These are phyloP conservation scores for Erysimum cheiranthoides DNA, from an alignment of 345 rosid genomes.

Conservation along the genomic window DNA sequence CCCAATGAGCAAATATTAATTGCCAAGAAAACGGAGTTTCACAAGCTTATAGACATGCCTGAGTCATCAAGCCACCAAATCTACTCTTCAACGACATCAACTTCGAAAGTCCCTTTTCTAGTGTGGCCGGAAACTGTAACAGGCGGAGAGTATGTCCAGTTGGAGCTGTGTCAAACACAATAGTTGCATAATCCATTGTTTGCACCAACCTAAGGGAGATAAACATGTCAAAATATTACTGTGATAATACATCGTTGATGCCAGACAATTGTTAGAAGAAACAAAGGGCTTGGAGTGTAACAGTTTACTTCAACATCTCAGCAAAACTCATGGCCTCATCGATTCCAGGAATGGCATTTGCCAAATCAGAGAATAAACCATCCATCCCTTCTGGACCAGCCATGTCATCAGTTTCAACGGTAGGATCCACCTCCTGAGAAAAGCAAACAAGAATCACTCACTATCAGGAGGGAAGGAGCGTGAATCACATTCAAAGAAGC, in stretches of 20 bases:
- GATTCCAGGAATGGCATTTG: constrained; percentile 97
- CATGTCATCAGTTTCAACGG: constrained; percentile 80
- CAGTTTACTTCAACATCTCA: constrained; percentile 87
- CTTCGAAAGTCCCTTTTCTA: constrained; percentile 94
- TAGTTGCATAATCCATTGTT: constrained; percentile 95
- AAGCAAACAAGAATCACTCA: constrained; percentile 31
- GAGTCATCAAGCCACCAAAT: constrained; percentile 92
- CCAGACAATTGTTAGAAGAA: not conserved
- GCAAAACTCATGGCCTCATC: constrained; percentile 99
- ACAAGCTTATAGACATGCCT: constrained; percentile 60
- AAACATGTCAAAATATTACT: constrained; percentile 25
- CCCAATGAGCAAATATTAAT: constrained; percentile 15
- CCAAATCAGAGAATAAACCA: constrained; percentile 82
- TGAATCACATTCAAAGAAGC: not conserved
- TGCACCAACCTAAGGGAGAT: constrained; percentile 78
- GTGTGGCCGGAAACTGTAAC: constrained; percentile 90
- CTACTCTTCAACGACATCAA: constrained; percentile 87
- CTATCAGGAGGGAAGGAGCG: not conserved
- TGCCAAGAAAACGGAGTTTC: constrained; percentile 10
- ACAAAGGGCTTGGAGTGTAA: constrained; percentile 17
- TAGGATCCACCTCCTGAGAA: constrained; percentile 96
- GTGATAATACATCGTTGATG: not conserved
- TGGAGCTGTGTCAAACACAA: constrained; percentile 98
- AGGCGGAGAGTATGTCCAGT: constrained; percentile 98
- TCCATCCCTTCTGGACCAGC: constrained; percentile 85